A percentile compares a stretch with the other conserved stretches of the same genome.
Conservation (phyloP, 2,329 filamentous ascomycete genomes). For the Ophiocordyceps camponoti-rufipedis region DNA sequence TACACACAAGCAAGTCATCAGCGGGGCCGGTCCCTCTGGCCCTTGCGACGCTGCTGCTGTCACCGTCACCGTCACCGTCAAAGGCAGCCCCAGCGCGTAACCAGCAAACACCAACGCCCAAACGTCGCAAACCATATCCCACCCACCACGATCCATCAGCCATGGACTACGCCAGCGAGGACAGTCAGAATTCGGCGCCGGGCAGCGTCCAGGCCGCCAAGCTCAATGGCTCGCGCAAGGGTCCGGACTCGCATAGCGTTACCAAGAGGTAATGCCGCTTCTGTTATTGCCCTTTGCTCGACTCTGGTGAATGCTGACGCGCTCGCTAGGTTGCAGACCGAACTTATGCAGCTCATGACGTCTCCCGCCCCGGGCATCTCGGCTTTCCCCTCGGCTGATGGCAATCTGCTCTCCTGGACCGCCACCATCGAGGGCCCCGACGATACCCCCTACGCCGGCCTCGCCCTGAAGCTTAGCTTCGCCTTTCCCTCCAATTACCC, state of each 20-base stretch:
- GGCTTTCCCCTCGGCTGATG: conserved; percentile 79
- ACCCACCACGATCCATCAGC: background rate
- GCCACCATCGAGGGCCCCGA: conserved; percentile 84
- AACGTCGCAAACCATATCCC: background rate
- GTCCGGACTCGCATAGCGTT: conserved; percentile 52
- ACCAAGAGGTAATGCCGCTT: conserved; percentile 45
- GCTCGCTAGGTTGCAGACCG: conserved; percentile 66
- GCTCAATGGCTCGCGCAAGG: conserved; percentile 35
- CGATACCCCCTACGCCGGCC: conserved; percentile 75
- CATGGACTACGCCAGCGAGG: conserved; percentile 27
- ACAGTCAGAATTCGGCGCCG: conserved; percentile 50
- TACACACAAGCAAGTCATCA: no score
- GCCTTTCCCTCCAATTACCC: conserved; percentile 86
- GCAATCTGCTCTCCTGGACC: conserved; percentile 82
- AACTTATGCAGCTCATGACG: conserved; percentile 97
- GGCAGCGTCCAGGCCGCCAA: conserved; percentile 44
- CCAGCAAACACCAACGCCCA: background rate
- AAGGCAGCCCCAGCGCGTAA: background rate
- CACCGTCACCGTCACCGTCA: no score
- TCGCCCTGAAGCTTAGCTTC: conserved; percentile 85
- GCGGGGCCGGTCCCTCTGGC: background rate
- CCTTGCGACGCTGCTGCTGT: background rate
- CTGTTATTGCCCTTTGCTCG: background rate
- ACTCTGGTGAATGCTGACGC: conserved; percentile 1
- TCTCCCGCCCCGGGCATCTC: conserved; percentile 84